A percentile compares a stretch with the other conserved stretches of the same genome.
Evolutionary conservation across 768 basidiomycete species (phyloP).

Genomic region (Crassisporium funariophilum): DNA sequence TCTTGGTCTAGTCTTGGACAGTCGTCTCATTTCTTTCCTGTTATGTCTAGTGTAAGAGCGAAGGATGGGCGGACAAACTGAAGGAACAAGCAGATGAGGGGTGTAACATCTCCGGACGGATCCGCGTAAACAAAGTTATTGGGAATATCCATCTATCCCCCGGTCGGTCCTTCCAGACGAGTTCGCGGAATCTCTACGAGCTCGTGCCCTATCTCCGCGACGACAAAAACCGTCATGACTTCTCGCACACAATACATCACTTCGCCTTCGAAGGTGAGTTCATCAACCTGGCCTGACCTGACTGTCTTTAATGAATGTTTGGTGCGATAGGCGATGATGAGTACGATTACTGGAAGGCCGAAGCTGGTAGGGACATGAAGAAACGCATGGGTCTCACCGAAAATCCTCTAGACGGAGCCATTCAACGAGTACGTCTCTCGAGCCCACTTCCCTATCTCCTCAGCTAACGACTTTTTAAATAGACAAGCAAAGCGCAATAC

Average conservation of each 20-base stretch:
- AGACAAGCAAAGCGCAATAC: slow-evolving; percentile 81
- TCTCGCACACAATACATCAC: slow-evolving; percentile 83
- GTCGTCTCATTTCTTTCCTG: not conserved
- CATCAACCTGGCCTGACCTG: not conserved
- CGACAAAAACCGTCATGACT: slow-evolving; percentile 88
- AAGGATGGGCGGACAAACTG: slow-evolving; percentile 95
- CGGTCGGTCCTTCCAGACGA: slow-evolving; percentile 92
- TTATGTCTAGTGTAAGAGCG: slow-evolving; percentile 77
- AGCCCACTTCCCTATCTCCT: not conserved
- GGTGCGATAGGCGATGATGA: slow-evolving; percentile 66
- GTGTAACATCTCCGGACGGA: slow-evolving; percentile 88
- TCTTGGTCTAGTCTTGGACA: not conserved
- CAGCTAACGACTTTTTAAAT: slow-evolving; percentile 3
- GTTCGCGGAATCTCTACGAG: slow-evolving; percentile 77
- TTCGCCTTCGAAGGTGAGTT: slow-evolving; percentile 69
- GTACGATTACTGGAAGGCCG: slow-evolving; percentile 69
- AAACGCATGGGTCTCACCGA: slow-evolving; percentile 68
- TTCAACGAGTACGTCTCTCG: slow-evolving; percentile 49
- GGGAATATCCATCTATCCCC: slow-evolving; percentile 96
- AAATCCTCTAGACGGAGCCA: slow-evolving; percentile 76
- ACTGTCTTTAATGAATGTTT: slow-evolving; percentile 3
- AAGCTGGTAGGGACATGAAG: slow-evolving; percentile 63
- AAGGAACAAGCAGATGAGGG: slow-evolving; percentile 92
- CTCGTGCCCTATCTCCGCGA: slow-evolving; percentile 94
- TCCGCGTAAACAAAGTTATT: slow-evolving; percentile 96